Percentiles rank a stretch among this genome's conserved stretches.
These are phyloP conservation scores for Clarireedia monteithiana DNA, from an alignment of 2,329 filamentous ascomycete species.

Conservation along the genomic window DNA sequence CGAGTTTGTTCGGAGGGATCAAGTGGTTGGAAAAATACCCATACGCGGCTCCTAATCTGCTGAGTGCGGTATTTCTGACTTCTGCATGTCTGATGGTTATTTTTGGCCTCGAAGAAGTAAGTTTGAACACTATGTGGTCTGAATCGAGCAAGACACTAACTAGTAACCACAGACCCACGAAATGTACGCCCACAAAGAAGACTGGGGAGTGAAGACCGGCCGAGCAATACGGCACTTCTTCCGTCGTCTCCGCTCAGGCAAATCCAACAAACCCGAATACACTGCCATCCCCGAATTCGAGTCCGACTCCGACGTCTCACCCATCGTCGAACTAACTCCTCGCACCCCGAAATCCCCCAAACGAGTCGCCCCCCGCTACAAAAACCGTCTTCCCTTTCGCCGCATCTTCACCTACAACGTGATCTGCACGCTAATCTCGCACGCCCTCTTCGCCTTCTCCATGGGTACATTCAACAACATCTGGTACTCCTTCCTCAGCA, in stretches of 20 bases:
- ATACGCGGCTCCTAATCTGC: conserved; percentile 37
- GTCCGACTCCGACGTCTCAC: conserved; percentile 3
- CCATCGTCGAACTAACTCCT: conserved; percentile 8
- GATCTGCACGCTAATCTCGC: conserved; percentile 42
- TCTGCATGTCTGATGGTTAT: conserved; percentile 29
- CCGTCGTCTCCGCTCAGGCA: conserved; percentile 8
- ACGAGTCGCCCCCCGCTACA: conserved; percentile 22
- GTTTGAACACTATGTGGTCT: not conserved
- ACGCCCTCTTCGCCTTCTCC: conserved; percentile 51
- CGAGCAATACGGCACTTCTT: conserved; percentile 15
- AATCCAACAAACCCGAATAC: conserved; percentile 6
- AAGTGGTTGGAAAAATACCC: conserved; percentile 36
- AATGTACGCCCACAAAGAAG: conserved; percentile 26
- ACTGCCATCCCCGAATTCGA: not conserved
- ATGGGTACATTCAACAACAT: conserved; percentile 54
- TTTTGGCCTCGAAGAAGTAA: conserved; percentile 30
- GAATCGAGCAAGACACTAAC: conserved; percentile 11
- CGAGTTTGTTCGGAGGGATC: conserved; percentile 33
- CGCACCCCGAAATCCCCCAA: conserved; percentile 17
- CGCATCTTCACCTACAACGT: conserved; percentile 27
- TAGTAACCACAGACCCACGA: conserved; percentile 30
- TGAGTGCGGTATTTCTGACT: conserved; percentile 31
- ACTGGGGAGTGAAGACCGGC: conserved; percentile 24
- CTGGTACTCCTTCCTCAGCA: conserved; percentile 55
- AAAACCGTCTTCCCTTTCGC: conserved; percentile 40